phyloP scores from a whole-genome alignment of 202 grass and related monocot species.

The Digitaria exilis region DNA sequence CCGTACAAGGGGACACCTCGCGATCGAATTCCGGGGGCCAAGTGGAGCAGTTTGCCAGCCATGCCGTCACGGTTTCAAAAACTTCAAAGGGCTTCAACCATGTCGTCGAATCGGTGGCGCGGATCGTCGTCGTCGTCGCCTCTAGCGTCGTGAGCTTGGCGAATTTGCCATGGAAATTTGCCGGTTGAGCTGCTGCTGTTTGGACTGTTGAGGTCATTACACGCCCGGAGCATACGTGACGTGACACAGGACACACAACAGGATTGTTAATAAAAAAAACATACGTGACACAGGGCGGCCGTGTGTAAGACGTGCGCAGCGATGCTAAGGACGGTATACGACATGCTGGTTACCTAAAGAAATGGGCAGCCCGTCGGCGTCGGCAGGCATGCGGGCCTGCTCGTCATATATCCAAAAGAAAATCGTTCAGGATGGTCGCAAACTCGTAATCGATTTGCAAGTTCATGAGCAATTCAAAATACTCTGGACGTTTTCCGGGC shows the following conservation, averaged over 20 bases:
- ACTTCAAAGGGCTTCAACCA: background rate
- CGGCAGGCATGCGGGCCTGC: background rate
- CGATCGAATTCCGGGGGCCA: too few relatives aligned
- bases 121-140: conserved; percentile 3
- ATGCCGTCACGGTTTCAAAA: background rate
- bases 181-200: background rate
- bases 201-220: background rate
- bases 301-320: background rate
- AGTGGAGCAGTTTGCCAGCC: conserved; percentile 12
- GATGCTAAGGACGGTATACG: background rate
- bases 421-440: too few relatives aligned
- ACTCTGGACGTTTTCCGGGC: background rate
- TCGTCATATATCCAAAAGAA: too few relatives aligned
- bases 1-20: background rate
- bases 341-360: background rate
- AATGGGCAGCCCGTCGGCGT: background rate
- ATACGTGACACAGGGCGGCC: background rate
- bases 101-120: background rate
- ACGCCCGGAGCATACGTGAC: background rate
- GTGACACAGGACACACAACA: background rate
- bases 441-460: too few relatives aligned
- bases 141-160: background rate
- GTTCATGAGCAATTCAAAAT: background rate
- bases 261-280: too few relatives aligned
- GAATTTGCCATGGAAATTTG: background rate